Percentiles rank a stretch among this genome's conserved stretches.
Conservation (phyloP, 352 stramenopile species). For the Aphanomyces invadans region DNA sequence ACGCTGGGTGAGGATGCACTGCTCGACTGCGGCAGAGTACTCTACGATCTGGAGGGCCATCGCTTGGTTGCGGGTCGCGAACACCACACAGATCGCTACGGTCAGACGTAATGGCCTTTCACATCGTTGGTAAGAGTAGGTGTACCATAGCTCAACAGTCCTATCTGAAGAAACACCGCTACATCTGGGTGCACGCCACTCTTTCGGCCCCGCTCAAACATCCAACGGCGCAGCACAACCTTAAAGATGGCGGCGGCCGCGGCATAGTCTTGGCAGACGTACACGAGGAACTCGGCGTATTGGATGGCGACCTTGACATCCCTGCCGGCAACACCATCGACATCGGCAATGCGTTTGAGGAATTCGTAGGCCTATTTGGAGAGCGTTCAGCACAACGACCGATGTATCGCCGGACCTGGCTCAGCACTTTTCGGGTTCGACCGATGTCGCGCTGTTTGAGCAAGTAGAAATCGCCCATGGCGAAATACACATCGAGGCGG, state of each 20-base stretch:
- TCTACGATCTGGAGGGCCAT: not conserved
- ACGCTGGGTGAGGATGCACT: too few species aligned
- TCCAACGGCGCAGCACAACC: not conserved
- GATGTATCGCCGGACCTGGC: not conserved
- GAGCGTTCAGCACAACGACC: not conserved
- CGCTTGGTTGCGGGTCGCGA: not conserved
- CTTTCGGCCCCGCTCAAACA: not conserved
- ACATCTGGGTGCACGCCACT: not conserved
- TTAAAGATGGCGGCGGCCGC: not conserved
- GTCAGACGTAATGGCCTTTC: not conserved
- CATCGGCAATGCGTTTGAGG: not conserved
- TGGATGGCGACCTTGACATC: slow-evolving; percentile 14
- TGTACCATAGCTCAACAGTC: slow-evolving; percentile 18
- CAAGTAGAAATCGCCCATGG: slow-evolving; percentile 6
- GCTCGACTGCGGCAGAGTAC: not conserved
- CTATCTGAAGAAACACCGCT: not conserved
- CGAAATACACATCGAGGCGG: not conserved
- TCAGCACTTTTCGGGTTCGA: not conserved
- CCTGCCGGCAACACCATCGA: not conserved
- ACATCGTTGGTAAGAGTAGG: not conserved
- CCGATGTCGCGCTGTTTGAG: slow-evolving; percentile 4
- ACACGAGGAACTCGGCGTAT: slow-evolving; percentile 16
- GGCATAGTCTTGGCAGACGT: not conserved
- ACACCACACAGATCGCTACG: slow-evolving; percentile 9
- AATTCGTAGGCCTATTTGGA: not conserved